Conservation (phyloP, 1,139 yeast species). For the Suhomyces terraborum region DNA sequence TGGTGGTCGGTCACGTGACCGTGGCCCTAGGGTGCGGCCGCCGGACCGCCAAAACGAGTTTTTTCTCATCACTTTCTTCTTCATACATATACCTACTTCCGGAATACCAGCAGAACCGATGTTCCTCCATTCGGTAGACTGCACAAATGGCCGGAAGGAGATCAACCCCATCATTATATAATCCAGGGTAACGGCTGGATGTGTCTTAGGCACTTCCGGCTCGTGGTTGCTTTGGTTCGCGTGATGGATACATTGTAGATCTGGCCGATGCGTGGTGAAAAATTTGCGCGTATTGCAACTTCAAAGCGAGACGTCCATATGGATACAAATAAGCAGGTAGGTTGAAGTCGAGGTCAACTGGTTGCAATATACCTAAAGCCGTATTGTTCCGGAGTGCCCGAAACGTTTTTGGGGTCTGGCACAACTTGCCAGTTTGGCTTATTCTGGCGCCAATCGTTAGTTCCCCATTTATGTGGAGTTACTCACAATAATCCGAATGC, state of each 20-base stretch:
- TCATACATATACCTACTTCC: constrained; percentile 43
- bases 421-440: too few relatives aligned
- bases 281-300: too few relatives aligned
- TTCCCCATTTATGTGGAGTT: too few relatives aligned
- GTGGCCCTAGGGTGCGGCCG: too few relatives aligned
- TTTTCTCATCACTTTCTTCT: constrained; percentile 16
- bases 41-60: background rate
- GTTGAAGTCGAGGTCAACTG: too few relatives aligned
- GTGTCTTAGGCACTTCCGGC: background rate
- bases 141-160: constrained; percentile 60
- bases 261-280: background rate
- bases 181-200: constrained; percentile 24
- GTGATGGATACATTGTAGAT: constrained; percentile 4
- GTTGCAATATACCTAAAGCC: too few relatives aligned
- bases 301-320: too few relatives aligned
- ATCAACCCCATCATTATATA: constrained; percentile 39
- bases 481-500: too few relatives aligned
- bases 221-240: constrained; percentile 3
- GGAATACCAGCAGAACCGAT: constrained; percentile 55
- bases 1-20: constrained; percentile 1
- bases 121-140: constrained; percentile 40
- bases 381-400: too few relatives aligned
- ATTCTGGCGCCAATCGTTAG: too few relatives aligned
- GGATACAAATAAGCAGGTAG: too few relatives aligned
- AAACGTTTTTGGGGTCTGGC: too few relatives aligned